Conservation (phyloP, 371 early-diverging fungal genomes). For the Mortierella sp. region DNA sequence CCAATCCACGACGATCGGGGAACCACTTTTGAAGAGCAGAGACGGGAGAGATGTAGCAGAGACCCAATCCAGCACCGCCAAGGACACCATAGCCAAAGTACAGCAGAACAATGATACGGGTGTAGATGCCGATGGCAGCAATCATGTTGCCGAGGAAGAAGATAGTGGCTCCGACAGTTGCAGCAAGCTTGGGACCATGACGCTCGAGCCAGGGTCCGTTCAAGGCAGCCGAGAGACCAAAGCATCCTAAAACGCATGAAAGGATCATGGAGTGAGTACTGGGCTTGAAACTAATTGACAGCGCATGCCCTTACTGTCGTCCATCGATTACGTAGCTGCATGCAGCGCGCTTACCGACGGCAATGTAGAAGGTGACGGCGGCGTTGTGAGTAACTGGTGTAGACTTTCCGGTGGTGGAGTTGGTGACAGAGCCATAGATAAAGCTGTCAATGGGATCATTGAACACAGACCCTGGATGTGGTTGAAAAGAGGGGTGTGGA, state of each 20-base stretch:
- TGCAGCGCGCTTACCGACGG: slow-evolving; percentile 57
- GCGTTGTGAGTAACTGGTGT: slow-evolving; percentile 53
- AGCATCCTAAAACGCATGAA: slow-evolving; percentile 52
- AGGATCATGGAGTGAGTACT: no score
- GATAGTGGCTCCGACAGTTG: slow-evolving; percentile 65
- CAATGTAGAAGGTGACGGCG: slow-evolving; percentile 74
- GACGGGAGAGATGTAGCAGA: slow-evolving; percentile 75
- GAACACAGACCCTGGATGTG: slow-evolving; percentile 66
- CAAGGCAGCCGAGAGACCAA: slow-evolving; percentile 75
- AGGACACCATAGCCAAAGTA: slow-evolving; percentile 76
- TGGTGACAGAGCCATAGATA: slow-evolving; percentile 54
- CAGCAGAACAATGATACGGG: slow-evolving; percentile 58
- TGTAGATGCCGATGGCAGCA: slow-evolving; percentile 68
- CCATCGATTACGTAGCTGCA: not conserved
- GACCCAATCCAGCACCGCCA: slow-evolving; percentile 74
- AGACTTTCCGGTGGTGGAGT: slow-evolving; percentile 25
- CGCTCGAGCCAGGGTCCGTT: slow-evolving; percentile 80
- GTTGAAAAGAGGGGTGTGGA: not conserved
- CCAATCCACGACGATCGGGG: slow-evolving; percentile 70
- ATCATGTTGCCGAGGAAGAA: slow-evolving; percentile 74
- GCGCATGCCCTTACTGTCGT: not conserved
- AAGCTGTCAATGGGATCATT: slow-evolving; percentile 70
- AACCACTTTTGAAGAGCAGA: slow-evolving; percentile 73
- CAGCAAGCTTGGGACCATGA: slow-evolving; percentile 68
- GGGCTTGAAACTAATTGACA: no score